Evolutionary conservation across 176 grass and related monocot genomes (phyloP), one percentile per base, ranked within the genome.

Genomic region (Alloteropsis semialata): DNA sequence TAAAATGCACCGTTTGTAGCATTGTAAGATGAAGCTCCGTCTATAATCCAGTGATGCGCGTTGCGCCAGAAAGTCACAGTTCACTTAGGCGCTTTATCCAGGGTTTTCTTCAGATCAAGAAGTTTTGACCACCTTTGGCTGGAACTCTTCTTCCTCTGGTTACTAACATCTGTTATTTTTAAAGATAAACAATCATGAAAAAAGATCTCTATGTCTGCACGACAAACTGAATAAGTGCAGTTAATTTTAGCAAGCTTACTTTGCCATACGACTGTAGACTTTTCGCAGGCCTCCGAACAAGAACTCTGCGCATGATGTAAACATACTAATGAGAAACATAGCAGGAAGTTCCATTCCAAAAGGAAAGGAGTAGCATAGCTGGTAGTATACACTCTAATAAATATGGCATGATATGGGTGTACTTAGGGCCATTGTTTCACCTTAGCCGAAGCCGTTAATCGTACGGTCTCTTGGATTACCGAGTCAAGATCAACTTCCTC

Each of bases 271-370:
- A 94, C 76, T 6, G 85, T 68, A 22, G 94, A 76, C 10, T 92
- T 88, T 33, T 84, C 87, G 43, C 94, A 97, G 80, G 79, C 83
- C 79, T 97, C 87, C 3, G 92, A 94, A 48, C 94, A 97, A 3
- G 89, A 94, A 59, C 85, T 69, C 94, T 94, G 89, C 74, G 84
- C 30, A 83, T n/a, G 10, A 78, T 43, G 32, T 25, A n/a, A 29
- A 58, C 36, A 63, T 3, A 29, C 58, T 33, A 33, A 33, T 81
- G 64, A 75, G 51, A 50, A 76, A 62, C 13, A 46, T 69, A 72
- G 65, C 9, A 46, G 32, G 19, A 69, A 14, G 8, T 4, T 25
- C 50, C 58, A 28, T 65, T 58, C n/a, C 55, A 12, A 58, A 58
- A 58, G 6, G 18, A 56, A 53, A 58, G 9, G 53, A 27, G 55